A percentile compares a stretch with the other conserved stretches of the same genome.
These are phyloP conservation scores for Scheffersomyces amazonensis DNA, from an alignment of 805 yeast genomes.

Conservation along the genomic window DNA sequence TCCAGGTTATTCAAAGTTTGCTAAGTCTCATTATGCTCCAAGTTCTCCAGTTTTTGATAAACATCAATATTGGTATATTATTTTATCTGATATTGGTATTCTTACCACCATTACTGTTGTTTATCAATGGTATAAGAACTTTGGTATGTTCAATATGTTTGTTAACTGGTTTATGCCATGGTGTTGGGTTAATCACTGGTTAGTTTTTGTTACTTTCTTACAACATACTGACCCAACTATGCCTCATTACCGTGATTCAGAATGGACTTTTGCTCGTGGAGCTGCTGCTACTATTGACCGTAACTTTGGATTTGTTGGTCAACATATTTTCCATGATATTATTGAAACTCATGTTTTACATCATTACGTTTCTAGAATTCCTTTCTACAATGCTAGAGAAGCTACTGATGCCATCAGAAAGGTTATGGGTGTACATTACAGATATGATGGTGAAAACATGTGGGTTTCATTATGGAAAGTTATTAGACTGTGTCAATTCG, in stretches of 20 bases:
- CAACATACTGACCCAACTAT: conserved; percentile 79
- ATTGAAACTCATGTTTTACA: conserved; percentile 89
- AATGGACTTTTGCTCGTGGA: conserved; percentile 87
- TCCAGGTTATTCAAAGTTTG: conserved; percentile 42
- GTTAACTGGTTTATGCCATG: conserved; percentile 78
- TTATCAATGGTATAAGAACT: conserved; percentile 57
- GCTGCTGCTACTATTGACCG: conserved; percentile 89
- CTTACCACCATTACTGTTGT: conserved; percentile 31
- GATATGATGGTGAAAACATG: conserved; percentile 67
- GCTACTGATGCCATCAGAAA: conserved; percentile 75
- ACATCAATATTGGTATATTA: conserved; percentile 68
- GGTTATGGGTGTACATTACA: conserved; percentile 83
- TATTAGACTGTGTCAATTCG: conserved; percentile 67
- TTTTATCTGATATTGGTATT: conserved; percentile 73
- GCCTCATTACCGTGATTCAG: conserved; percentile 73
- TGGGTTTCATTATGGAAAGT: conserved; percentile 63
- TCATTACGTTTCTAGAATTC: conserved; percentile 80
- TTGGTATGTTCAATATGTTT: conserved; percentile 60
- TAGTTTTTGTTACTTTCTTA: conserved; percentile 79
- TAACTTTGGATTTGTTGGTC: conserved; percentile 77
- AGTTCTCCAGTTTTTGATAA: conserved; percentile 69
- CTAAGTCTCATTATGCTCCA: conserved; percentile 70
- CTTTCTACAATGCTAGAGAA: conserved; percentile 82
- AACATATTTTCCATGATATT: conserved; percentile 79
- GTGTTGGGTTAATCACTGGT: conserved; percentile 84